A percentile compares a stretch with the other conserved stretches of the same genome.
Conservation (phyloP, 306 rosid genomes). For the Boehmeria nivea region DNA sequence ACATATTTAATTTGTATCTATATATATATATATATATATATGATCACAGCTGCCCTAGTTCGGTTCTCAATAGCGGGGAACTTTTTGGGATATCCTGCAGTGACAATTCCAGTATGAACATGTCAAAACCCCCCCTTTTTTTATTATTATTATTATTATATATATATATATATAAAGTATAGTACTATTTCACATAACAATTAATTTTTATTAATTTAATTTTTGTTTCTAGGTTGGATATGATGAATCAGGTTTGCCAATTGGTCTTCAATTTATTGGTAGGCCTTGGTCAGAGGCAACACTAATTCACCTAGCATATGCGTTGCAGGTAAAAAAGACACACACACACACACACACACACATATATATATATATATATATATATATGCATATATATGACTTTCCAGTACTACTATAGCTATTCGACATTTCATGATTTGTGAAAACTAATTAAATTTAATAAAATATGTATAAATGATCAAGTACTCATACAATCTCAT, state of each 20-base stretch:
- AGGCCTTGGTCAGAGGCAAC: conserved; percentile 93
- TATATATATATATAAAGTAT: not conserved
- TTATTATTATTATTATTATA: not conserved
- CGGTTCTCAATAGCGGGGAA: conserved; percentile 85
- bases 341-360: too few species aligned
- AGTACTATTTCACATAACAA: not conserved
- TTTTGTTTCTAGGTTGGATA: conserved; percentile 59
- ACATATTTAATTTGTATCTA: too few species aligned
- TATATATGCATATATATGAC: too few species aligned
- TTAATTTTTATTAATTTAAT: not conserved
- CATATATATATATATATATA: too few species aligned
- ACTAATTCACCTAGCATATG: conserved; percentile 63
- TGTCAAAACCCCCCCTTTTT: too few species aligned
- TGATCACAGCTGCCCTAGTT: conserved; percentile 74
- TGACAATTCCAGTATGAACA: conserved; percentile 68
- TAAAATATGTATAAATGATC: too few species aligned
- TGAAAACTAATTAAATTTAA: too few species aligned
- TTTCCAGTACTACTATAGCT: too few species aligned
- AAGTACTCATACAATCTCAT: too few species aligned
- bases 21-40: too few species aligned
- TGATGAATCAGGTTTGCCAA: conserved; percentile 75
- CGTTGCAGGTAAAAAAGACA: conserved; percentile 60
- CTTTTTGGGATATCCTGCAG: conserved; percentile 88
- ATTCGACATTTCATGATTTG: too few species aligned
- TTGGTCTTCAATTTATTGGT: conserved; percentile 93